Percentiles rank a stretch among this genome's conserved stretches.
Evolutionary conservation across 2,329 filamentous ascomycete genomes (phyloP).

Genomic region (Pseudocercospora fuligena): DNA sequence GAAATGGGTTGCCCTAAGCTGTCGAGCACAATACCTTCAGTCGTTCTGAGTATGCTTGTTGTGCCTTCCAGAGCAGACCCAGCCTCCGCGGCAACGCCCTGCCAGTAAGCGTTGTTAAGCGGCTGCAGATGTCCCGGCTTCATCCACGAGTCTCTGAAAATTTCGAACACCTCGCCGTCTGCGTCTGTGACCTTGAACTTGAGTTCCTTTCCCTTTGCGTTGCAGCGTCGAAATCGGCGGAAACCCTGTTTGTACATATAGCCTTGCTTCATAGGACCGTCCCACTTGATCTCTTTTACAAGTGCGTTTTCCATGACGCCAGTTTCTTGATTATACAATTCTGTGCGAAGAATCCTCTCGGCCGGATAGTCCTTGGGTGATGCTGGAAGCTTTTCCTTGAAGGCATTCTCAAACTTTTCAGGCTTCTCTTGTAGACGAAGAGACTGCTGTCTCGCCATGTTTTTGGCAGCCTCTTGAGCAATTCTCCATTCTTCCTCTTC

Average conservation of each 20-base stretch:
- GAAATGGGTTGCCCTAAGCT: not conserved
- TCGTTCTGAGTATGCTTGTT: not conserved
- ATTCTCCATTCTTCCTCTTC: too few species aligned
- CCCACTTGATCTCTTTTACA: not conserved
- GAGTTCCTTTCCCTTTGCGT: not conserved
- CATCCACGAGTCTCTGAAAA: not conserved
- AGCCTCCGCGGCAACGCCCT: not conserved
- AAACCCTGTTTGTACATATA: not conserved
- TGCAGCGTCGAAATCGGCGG: not conserved
- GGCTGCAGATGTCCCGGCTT: not conserved
- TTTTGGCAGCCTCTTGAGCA: too few species aligned
- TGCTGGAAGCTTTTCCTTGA: not conserved
- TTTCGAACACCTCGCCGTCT: not conserved
- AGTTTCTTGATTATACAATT: not conserved
- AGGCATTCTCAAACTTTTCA: not conserved
- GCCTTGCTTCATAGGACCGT: not conserved
- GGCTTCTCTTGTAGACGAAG: not conserved
- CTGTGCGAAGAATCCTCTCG: not conserved
- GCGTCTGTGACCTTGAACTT: not conserved
- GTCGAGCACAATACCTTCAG: not conserved
- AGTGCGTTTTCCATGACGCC: conserved; percentile 1
- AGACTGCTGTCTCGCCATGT: not conserved
- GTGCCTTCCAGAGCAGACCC: not conserved
- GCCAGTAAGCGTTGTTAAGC: not conserved
- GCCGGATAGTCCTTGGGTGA: not conserved